Evolutionary conservation across 2,329 filamentous ascomycete genomes (phyloP).

Genomic region (Trichoderma gracile): DNA sequence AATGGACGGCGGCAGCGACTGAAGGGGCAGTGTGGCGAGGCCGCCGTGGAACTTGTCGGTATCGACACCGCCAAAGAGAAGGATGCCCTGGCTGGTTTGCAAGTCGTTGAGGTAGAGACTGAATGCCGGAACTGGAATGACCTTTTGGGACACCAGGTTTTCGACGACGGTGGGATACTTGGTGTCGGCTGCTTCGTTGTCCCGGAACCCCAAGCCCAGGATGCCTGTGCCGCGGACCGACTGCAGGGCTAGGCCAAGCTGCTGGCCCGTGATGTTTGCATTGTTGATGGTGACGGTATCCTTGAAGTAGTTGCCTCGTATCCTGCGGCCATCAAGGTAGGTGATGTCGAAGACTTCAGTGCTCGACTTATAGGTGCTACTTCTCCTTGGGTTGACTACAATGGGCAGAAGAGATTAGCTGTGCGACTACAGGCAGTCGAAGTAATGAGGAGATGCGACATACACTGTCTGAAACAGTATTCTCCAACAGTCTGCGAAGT

Average conservation of each 20-base stretch:
- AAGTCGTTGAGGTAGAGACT: constrained; percentile 71
- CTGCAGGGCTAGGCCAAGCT: constrained; percentile 56
- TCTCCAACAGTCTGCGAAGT: constrained; percentile 42
- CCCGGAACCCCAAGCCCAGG: constrained; percentile 59
- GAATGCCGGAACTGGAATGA: constrained; percentile 65
- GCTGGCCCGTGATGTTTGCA: constrained; percentile 49
- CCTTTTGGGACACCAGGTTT: constrained; percentile 60
- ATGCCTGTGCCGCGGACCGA: constrained; percentile 56
- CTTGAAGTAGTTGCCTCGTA: constrained; percentile 58
- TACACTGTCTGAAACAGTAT: constrained; percentile 34
- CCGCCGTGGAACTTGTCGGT: constrained; percentile 68
- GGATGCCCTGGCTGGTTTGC: constrained; percentile 62
- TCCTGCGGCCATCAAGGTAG: constrained; percentile 60
- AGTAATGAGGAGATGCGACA: not conserved
- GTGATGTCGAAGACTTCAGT: constrained; percentile 56
- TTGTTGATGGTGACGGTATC: constrained; percentile 57
- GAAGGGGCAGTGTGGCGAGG: constrained; percentile 47
- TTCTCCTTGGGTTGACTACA: constrained; percentile 45
- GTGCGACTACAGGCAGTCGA: not conserved
- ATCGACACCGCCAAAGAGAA: constrained; percentile 80
- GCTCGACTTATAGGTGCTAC: constrained; percentile 51
- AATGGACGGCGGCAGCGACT: constrained; percentile 38
- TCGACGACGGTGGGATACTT: constrained; percentile 62
- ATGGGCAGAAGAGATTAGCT: not conserved
- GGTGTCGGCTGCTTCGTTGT: constrained; percentile 47